These are phyloP conservation scores for Pharus latifolius DNA, from an alignment of 176 grass and related monocot species.

Conservation along the genomic window DNA sequence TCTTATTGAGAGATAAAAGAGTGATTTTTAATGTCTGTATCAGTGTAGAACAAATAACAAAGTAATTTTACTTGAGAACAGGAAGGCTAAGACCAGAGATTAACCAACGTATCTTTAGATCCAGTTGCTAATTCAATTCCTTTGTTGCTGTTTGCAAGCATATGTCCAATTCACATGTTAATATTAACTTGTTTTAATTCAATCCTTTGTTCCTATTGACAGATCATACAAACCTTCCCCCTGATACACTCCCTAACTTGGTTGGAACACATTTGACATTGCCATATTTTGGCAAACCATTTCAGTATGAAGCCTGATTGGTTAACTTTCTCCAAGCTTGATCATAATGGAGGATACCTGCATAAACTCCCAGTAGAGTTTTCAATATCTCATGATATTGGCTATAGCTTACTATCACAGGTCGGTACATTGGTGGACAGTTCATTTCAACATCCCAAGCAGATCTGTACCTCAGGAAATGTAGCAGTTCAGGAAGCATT, in stretches of 20 bases:
- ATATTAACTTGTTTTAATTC: background rate
- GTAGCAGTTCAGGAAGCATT: conserved; percentile 60
- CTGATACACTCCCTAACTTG: background rate
- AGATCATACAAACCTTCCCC: background rate
- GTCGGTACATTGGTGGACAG: conserved; percentile 42
- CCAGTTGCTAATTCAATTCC: background rate
- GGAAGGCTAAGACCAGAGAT: background rate
- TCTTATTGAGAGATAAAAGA: background rate
- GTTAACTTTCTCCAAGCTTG: conserved; percentile 49
- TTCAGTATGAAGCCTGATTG: conserved; percentile 59
- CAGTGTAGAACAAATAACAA: background rate
- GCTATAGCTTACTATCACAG: conserved; percentile 44
- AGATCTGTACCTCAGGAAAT: conserved; percentile 42
- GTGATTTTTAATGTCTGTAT: background rate
- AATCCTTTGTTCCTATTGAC: background rate
- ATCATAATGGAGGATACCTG: conserved; percentile 34
- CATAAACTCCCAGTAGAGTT: conserved; percentile 38
- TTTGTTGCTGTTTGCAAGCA: background rate
- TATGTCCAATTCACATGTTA: background rate
- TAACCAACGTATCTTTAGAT: background rate
- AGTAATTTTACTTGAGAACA: background rate
- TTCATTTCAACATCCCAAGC: conserved; percentile 45
- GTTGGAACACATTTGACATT: background rate
- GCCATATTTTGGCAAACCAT: background rate
- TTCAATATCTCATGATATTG: conserved; percentile 50